These are phyloP conservation scores for Nematocida homosporus DNA, from an alignment of 371 early-diverging fungal species.

Conservation along the genomic window DNA sequence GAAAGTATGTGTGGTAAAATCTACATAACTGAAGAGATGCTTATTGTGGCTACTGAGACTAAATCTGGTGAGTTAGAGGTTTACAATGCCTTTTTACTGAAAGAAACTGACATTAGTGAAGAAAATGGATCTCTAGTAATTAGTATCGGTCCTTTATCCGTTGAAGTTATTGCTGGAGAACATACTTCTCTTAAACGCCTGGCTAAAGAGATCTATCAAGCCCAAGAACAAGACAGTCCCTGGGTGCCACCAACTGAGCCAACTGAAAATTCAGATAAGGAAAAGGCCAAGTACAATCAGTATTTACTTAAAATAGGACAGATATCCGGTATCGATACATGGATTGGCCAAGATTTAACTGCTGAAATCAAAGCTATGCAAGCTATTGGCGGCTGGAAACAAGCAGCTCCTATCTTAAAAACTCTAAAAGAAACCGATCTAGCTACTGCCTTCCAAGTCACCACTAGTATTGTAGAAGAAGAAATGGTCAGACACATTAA, in stretches of 20 bases:
- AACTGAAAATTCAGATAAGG: not conserved
- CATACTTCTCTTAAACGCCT: constrained; percentile 5
- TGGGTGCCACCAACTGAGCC: not conserved
- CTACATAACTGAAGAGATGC: constrained; percentile 28
- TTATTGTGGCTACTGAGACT: constrained; percentile 24
- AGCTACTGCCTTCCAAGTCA: constrained; percentile 2
- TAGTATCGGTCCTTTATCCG: constrained; percentile 20
- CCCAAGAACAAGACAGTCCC: not conserved
- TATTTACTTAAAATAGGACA: constrained; percentile 33
- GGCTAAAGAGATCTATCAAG: not conserved
- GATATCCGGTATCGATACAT: not conserved
- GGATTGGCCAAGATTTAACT: not conserved
- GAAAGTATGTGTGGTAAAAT: not conserved
- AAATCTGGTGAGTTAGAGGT: constrained; percentile 1
- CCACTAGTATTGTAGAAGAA: not conserved
- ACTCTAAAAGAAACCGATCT: constrained; percentile 16
- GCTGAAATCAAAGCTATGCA: constrained; percentile 1
- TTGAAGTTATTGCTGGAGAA: constrained; percentile 27
- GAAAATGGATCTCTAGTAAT: constrained; percentile 19
- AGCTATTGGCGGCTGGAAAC: constrained; percentile 6
- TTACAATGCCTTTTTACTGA: constrained; percentile 37
- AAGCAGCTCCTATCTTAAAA: not conserved
- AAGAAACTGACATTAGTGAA: not conserved
- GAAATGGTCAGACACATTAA: not conserved
- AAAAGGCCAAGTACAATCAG: constrained; percentile 1